These are phyloP conservation scores for Penicillium glabrum DNA, from an alignment of 2,329 filamentous ascomycete species.

Conservation along the genomic window DNA sequence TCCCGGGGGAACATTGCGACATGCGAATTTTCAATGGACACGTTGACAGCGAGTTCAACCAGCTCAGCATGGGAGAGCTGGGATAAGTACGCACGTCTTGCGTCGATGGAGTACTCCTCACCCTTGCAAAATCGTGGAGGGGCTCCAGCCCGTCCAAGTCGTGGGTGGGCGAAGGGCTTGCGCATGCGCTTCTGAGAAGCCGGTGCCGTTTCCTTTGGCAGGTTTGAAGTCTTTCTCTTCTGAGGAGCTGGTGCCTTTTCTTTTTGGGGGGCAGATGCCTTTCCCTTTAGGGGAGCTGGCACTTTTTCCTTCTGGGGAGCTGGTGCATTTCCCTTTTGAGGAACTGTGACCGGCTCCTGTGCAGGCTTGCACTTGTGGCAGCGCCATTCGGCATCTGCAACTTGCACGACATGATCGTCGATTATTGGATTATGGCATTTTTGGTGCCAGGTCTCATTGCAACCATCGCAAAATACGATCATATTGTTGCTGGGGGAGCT, in stretches of 20 bases:
- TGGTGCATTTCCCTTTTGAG: constrained; percentile 5
- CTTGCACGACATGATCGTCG: constrained; percentile 65
- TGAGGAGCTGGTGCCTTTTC: neutral
- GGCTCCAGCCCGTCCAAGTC: constrained; percentile 6
- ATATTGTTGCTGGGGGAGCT: constrained; percentile 71
- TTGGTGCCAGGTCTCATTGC: constrained; percentile 78
- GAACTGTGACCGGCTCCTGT: constrained; percentile 43
- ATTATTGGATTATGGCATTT: constrained; percentile 77
- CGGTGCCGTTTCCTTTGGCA: neutral
- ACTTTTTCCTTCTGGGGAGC: neutral
- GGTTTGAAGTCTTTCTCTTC: too few relatives aligned
- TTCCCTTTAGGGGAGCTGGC: constrained; percentile 19
- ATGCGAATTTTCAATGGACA: constrained; percentile 62
- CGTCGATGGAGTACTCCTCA: constrained; percentile 24
- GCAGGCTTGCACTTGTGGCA: constrained; percentile 62
- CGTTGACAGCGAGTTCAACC: constrained; percentile 63
- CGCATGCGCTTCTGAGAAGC: neutral
- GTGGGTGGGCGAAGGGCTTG: neutral
- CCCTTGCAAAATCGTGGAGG: neutral
- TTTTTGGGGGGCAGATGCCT: neutral
- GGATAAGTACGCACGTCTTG: constrained; percentile 65
- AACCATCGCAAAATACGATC: constrained; percentile 84
- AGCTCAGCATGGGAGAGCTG: constrained; percentile 61
- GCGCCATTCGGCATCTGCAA: constrained; percentile 69
- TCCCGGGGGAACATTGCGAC: constrained; percentile 62